A percentile compares a stretch with the other conserved stretches of the same genome.
Evolutionary conservation across 352 stramenopile species (phyloP).

Genomic region (Albugo laibachii): DNA sequence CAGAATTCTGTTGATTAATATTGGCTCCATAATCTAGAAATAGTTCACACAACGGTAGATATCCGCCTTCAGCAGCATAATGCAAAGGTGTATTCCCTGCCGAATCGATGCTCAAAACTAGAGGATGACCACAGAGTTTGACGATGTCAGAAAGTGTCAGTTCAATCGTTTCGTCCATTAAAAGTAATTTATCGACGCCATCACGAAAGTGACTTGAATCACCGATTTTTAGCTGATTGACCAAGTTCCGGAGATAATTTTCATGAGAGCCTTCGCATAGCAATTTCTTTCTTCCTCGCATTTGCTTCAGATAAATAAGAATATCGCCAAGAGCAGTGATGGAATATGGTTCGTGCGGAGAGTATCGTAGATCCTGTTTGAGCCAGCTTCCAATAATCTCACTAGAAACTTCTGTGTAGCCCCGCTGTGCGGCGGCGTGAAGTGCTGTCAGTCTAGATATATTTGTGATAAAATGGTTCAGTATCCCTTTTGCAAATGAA

Average conservation of each 20-base stretch:
- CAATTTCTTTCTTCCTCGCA: constrained; percentile 28
- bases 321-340: constrained; percentile 39
- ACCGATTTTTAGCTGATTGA: constrained; percentile 16
- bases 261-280: constrained; percentile 32
- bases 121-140: constrained; percentile 44
- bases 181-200: constrained; percentile 41
- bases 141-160: constrained; percentile 42
- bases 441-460: constrained; percentile 21
- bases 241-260: constrained; percentile 34
- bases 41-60: constrained; percentile 37
- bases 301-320: constrained; percentile 20
- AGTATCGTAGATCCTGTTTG: no score
- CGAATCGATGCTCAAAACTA: constrained; percentile 38
- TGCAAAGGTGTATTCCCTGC: constrained; percentile 54
- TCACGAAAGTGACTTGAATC: constrained; percentile 31
- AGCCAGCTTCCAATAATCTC: constrained; percentile 43
- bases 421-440: constrained; percentile 44
- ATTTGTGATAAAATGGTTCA: neutral
- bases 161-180: constrained; percentile 30
- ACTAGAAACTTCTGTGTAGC: constrained; percentile 35
- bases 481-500: neutral
- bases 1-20: constrained; percentile 62
- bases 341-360: constrained; percentile 21
- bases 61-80: constrained; percentile 53
- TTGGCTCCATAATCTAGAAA: constrained; percentile 40